These are phyloP conservation scores for Solanum infundibuliforme DNA, from an alignment of 257 asterid species.

Conservation along the genomic window DNA sequence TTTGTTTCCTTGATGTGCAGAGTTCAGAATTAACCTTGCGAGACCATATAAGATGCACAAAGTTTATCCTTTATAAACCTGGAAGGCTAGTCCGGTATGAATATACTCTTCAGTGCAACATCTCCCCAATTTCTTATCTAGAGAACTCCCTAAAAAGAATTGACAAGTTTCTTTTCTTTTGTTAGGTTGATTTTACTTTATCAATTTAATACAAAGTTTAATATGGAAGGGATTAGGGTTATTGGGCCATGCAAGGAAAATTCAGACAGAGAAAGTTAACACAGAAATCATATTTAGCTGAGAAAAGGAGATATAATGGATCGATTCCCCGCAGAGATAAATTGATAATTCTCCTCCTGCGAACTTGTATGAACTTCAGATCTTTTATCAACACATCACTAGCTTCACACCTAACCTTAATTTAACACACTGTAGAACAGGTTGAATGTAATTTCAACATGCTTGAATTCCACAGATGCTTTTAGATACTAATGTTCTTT, in stretches of 20 bases:
- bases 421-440: neutral
- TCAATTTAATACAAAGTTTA: neutral
- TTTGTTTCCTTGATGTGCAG: neutral
- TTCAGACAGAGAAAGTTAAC: neutral
- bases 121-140: neutral
- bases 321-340: neutral
- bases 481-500: neutral
- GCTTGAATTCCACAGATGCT: neutral
- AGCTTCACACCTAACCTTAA: neutral
- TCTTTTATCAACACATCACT: neutral
- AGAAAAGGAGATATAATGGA: neutral
- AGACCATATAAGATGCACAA: neutral
- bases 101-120: neutral
- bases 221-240: neutral
- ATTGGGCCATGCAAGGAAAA: neutral
- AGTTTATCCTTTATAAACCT: neutral
- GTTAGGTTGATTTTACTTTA: neutral
- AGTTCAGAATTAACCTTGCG: neutral
- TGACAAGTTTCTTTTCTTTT: neutral
- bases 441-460: neutral
- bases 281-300: neutral
- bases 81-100: neutral
- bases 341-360: neutral
- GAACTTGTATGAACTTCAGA: neutral
- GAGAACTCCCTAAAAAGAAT: neutral